Conservation (phyloP, 495 filamentous ascomycete species). For the Usnea hakonensis region DNA sequence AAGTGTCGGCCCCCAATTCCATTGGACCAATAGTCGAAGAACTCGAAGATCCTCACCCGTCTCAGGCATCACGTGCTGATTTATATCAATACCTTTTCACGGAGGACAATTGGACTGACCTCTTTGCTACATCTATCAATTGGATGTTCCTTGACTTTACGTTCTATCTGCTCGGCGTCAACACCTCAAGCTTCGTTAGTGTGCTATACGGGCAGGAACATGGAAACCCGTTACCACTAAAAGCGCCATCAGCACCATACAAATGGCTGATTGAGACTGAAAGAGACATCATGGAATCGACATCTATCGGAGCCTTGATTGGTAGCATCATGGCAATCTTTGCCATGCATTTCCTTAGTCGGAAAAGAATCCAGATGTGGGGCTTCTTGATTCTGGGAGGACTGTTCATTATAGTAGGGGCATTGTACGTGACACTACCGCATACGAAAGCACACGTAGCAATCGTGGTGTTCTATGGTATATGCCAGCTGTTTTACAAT, state of each 20-base stretch:
- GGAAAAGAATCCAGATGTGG: constrained; percentile 41
- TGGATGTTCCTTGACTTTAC: constrained; percentile 51
- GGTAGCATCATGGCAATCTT: constrained; percentile 41
- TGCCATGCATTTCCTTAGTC: constrained; percentile 40
- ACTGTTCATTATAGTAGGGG: constrained; percentile 43
- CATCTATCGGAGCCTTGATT: constrained; percentile 37
- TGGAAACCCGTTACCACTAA: constrained; percentile 3
- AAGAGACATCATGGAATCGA: constrained; percentile 34
- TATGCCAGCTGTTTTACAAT: constrained; percentile 58
- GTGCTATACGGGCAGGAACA: constrained; percentile 33
- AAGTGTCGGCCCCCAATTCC: background rate
- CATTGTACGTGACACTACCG: constrained; percentile 39
- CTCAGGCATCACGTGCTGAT: constrained; percentile 39
- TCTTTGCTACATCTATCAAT: constrained; percentile 40
- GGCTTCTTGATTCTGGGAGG: constrained; percentile 41
- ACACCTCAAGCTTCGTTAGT: constrained; percentile 27
- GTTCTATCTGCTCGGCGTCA: constrained; percentile 50
- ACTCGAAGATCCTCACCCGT: constrained; percentile 37
- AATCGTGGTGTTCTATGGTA: constrained; percentile 48
- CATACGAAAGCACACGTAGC: constrained; percentile 30
- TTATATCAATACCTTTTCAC: constrained; percentile 42
- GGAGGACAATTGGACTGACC: constrained; percentile 45
- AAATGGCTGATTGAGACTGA: constrained; percentile 22
- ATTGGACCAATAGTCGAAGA: constrained; percentile 12
- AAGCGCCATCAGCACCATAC: no score